A percentile compares a stretch with the other conserved stretches of the same genome.
Evolutionary conservation across 2,329 filamentous ascomycete species (phyloP).

Genomic region (Didymella exigua): DNA sequence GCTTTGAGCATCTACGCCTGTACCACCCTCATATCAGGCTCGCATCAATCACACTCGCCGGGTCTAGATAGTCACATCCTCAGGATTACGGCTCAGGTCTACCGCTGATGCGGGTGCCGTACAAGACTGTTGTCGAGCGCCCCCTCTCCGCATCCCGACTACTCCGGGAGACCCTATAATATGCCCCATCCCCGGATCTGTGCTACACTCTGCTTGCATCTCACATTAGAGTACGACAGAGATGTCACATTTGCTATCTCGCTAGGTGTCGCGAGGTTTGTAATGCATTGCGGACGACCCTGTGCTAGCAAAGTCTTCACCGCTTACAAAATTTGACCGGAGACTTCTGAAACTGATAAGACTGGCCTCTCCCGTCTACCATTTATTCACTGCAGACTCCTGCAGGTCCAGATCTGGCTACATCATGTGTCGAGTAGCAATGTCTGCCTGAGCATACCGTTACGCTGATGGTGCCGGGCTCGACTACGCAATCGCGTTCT

Average conservation of each 20-base stretch:
- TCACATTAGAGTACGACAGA: conserved; percentile 3
- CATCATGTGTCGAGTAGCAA: not conserved
- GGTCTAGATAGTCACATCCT: not conserved
- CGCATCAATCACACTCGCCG: not conserved
- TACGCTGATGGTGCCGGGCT: not conserved
- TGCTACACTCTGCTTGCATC: conserved; percentile 15
- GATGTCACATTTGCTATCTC: not conserved
- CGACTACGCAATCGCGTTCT: not conserved
- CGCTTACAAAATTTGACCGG: conserved; percentile 18
- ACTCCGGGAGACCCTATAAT: not conserved
- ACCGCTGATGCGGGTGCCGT: conserved; percentile 3
- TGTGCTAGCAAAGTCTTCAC: conserved; percentile 18
- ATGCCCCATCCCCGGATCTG: conserved; percentile 10
- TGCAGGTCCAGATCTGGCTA: not conserved
- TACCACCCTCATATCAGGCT: not conserved
- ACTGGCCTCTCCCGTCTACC: not conserved
- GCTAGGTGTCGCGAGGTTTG: conserved; percentile 5
- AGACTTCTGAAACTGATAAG: conserved; percentile 15
- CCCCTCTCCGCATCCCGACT: conserved; percentile 8
- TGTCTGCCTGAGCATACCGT: not conserved
- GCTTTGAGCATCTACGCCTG: not conserved
- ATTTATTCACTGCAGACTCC: conserved; percentile 1
- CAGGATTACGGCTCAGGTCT: not conserved
- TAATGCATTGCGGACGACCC: not conserved
- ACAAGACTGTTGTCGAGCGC: conserved; percentile 9